These are phyloP conservation scores for Chondrus crispus DNA, from an alignment of 23 red algal species.

Conservation along the genomic window DNA sequence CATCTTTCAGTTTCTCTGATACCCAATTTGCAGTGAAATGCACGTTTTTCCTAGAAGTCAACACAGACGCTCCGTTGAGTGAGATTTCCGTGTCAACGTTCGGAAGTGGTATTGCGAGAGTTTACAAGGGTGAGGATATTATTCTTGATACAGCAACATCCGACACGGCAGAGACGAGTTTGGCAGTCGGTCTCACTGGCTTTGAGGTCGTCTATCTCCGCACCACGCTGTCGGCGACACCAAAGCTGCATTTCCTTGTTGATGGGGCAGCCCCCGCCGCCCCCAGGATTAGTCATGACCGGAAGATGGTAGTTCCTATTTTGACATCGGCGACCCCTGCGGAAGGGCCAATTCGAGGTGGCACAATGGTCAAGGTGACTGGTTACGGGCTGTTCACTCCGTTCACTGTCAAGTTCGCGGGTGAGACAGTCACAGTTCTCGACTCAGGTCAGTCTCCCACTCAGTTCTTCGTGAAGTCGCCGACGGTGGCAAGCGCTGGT, in stretches of 20 bases:
- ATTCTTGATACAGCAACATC: constrained; percentile 6
- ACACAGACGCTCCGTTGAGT: neutral
- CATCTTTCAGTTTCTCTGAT: neutral
- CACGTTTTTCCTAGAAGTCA: constrained; percentile 43
- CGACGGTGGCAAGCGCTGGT: neutral
- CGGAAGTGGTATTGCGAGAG: constrained; percentile 17
- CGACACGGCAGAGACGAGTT: neutral
- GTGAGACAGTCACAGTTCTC: neutral
- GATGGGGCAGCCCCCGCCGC: neutral
- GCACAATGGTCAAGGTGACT: constrained; percentile 31
- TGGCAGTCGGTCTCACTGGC: constrained; percentile 30
- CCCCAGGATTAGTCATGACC: constrained; percentile 28
- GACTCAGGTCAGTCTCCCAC: neutral
- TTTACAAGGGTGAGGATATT: constrained; percentile 54
- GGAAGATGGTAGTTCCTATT: constrained; percentile 26
- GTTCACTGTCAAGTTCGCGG: constrained; percentile 28
- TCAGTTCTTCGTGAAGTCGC: constrained; percentile 36
- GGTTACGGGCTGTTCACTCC: constrained; percentile 45
- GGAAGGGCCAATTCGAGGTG: constrained; percentile 22
- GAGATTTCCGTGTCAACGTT: neutral
- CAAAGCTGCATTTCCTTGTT: constrained; percentile 3
- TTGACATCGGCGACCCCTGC: constrained; percentile 11
- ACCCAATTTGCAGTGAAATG: constrained; percentile 30
- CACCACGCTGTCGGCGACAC: neutral
- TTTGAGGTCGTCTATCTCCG: constrained; percentile 51